These are phyloP conservation scores for Ulmus americana DNA, from an alignment of 331 rosid genomes.

Conservation along the genomic window DNA sequence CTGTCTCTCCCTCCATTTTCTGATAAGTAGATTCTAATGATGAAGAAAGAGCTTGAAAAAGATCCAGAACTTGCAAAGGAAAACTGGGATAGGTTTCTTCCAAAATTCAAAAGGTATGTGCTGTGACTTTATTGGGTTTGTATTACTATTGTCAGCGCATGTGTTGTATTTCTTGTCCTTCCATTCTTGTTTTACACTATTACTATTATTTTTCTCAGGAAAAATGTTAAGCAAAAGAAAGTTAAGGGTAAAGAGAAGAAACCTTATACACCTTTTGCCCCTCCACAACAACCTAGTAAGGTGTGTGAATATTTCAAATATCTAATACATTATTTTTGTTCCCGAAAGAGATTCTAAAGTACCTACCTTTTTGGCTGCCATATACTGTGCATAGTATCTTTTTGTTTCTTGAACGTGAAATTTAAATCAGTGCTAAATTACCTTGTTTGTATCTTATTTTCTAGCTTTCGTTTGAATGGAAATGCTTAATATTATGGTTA, in stretches of 20 bases:
- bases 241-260: slow-evolving; percentile 62
- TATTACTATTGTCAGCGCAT: neutral
- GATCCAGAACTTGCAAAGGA: slow-evolving; percentile 74
- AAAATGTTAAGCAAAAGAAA: slow-evolving; percentile 77
- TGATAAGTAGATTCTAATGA: slow-evolving; percentile 64
- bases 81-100: slow-evolving; percentile 97
- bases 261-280: slow-evolving; percentile 84
- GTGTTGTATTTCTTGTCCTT: slow-evolving; percentile 1
- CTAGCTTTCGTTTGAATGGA: neutral
- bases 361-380: too few species aligned
- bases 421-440: neutral
- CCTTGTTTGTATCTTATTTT: neutral
- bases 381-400: neutral
- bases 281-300: slow-evolving; percentile 90
- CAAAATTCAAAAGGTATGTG: slow-evolving; percentile 76
- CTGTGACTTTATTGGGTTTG: too few species aligned
- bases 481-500: neutral
- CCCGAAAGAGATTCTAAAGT: slow-evolving; percentile 5
- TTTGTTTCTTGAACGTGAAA: neutral
- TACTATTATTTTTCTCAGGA: slow-evolving; percentile 39
- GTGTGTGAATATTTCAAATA: slow-evolving; percentile 33
- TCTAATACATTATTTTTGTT: neutral
- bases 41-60: slow-evolving; percentile 87
- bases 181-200: neutral
- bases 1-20: neutral